Percentiles rank a stretch among this genome's conserved stretches.
These are phyloP conservation scores for Cunninghamia lanceolata DNA, from an alignment of 75 land plant species.

Conservation along the genomic window DNA sequence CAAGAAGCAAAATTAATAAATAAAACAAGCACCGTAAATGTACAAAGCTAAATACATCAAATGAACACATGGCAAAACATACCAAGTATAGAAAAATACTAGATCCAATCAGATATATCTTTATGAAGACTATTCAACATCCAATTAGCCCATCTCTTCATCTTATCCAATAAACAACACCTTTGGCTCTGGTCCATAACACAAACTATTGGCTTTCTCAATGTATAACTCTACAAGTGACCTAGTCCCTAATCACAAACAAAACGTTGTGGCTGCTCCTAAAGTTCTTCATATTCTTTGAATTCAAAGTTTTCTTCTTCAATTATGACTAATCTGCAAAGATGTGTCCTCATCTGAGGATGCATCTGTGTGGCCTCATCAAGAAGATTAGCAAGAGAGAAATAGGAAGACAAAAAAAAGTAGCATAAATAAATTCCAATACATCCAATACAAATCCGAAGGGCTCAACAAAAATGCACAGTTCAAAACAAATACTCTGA, in stretches of 20 bases:
- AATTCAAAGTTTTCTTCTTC: background rate
- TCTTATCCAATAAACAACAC: background rate
- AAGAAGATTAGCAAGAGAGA: background rate
- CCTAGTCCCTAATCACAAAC: background rate
- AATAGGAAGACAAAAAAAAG: background rate
- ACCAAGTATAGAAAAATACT: background rate
- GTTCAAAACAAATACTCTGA: background rate
- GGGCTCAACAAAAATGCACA: background rate
- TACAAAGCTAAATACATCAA: background rate
- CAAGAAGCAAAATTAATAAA: slow-evolving; percentile 7
- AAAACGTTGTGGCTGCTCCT: background rate
- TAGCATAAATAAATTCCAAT: background rate
- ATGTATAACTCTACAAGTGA: background rate
- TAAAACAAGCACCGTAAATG: background rate
- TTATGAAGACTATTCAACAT: background rate
- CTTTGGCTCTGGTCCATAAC: background rate
- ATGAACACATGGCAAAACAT: background rate
- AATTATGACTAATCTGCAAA: background rate
- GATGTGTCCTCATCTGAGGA: background rate
- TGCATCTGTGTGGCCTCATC: background rate
- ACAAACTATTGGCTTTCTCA: background rate
- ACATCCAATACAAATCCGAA: background rate
- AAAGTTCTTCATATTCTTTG: background rate
- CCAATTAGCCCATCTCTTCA: background rate
- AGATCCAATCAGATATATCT: background rate